phyloP scores from a whole-genome alignment of 129 eudicot genomes.

The Tagetes erecta region DNA sequence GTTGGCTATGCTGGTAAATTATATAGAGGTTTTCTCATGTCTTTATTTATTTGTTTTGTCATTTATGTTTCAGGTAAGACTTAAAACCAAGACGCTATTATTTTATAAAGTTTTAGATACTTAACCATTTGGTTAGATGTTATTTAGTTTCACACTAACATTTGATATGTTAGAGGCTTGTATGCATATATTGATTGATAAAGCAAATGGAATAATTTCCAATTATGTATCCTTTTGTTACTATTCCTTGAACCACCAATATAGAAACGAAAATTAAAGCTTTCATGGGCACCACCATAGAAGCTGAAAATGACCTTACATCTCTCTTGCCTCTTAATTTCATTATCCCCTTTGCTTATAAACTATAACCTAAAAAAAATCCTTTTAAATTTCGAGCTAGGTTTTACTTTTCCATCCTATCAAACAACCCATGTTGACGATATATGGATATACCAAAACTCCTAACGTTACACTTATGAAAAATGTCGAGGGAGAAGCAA shows the following conservation, averaged over 20 bases:
- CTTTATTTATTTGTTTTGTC: no score
- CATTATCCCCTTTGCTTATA: conserved; percentile 4
- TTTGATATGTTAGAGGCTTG: no score
- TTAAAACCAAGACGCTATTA: no score
- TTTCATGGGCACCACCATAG: conserved; percentile 39
- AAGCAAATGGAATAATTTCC: conserved; percentile 16
- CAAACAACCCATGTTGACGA: not conserved
- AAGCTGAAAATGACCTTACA: conserved; percentile 37
- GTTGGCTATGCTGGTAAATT: no score
- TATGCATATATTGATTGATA: no score
- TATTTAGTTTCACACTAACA: no score
- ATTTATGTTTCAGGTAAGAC: no score
- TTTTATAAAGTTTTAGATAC: no score
- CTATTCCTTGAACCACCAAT: conserved; percentile 20
- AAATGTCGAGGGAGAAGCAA: no score
- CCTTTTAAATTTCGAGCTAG: not conserved
- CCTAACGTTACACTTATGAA: no score
- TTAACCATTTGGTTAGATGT: no score
- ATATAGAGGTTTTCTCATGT: no score
- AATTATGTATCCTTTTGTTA: conserved; percentile 20
- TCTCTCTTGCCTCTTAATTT: conserved; percentile 23
- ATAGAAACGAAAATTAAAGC: conserved; percentile 31
- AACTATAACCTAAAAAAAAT: not conserved
- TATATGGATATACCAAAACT: not conserved
- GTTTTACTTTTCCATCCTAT: not conserved